Percentiles rank a stretch among this genome's conserved stretches.
phyloP scores from a whole-genome alignment of 1,284 basidiomycete genomes.

The Trichosporon asahii region DNA sequence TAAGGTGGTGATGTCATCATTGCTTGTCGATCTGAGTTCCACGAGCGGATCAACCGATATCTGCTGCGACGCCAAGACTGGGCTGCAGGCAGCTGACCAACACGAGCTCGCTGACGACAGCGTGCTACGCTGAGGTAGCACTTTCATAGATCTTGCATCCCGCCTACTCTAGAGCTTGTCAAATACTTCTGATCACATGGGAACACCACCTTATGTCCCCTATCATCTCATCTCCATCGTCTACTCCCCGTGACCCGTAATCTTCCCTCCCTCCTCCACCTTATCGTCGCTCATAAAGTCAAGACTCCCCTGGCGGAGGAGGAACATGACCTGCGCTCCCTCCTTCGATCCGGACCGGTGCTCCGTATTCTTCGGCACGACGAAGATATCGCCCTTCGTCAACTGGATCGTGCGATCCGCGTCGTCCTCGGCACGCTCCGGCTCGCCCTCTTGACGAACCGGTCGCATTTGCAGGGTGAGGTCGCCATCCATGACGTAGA shows the following conservation, averaged over 20 bases:
- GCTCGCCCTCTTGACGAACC: background rate
- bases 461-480: slow-evolving; percentile 9
- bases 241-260: slow-evolving; percentile 5
- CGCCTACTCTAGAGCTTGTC: no score
- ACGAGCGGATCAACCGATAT: no score
- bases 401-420: background rate
- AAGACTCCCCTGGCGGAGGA: slow-evolving; percentile 3
- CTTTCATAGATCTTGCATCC: background rate
- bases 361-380: slow-evolving; percentile 12
- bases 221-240: background rate
- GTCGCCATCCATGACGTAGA: slow-evolving; percentile 18
- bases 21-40: background rate
- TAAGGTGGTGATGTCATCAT: background rate
- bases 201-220: no score
- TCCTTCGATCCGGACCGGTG: slow-evolving; percentile 6
- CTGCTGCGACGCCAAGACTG: no score
- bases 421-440: background rate
- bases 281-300: slow-evolving; percentile 17
- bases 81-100: no score
- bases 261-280: slow-evolving; percentile 9
- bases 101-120: no score
- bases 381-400: slow-evolving; percentile 13
- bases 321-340: slow-evolving; percentile 15
- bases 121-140: no score
- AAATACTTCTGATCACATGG: background rate